Conservation (phyloP, 2,329 filamentous ascomycete genomes). For the Phialemoniopsis sp. region DNA sequence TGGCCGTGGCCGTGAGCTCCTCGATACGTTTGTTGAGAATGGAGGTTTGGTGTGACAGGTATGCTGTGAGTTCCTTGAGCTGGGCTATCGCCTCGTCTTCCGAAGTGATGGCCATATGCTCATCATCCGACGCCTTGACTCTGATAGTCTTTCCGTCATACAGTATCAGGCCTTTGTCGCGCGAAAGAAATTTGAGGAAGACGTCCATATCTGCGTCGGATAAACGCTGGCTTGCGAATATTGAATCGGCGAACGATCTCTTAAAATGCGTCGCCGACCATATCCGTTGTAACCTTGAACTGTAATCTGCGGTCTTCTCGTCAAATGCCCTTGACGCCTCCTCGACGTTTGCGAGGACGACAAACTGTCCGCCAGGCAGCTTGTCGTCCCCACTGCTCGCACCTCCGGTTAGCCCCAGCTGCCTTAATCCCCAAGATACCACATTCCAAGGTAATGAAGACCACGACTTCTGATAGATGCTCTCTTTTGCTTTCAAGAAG, state of each 20-base stretch:
- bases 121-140: slow-evolving; percentile 47
- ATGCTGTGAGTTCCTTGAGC: slow-evolving; percentile 72
- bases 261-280: slow-evolving; percentile 65
- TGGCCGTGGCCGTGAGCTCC: slow-evolving; percentile 60
- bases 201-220: slow-evolving; percentile 65
- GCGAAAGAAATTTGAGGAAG: slow-evolving; percentile 63
- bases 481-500: slow-evolving; percentile 63
- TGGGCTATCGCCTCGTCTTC: slow-evolving; percentile 82
- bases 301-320: slow-evolving; percentile 34
- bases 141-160: slow-evolving; percentile 70
- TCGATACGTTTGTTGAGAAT: slow-evolving; percentile 65
- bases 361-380: slow-evolving; percentile 58
- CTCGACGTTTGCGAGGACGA: slow-evolving; percentile 61
- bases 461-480: slow-evolving; percentile 70
- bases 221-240: slow-evolving; percentile 45
- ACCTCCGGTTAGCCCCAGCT: slow-evolving; percentile 40
- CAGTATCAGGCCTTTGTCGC: slow-evolving; percentile 57
- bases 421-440: slow-evolving; percentile 70
- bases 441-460: slow-evolving; percentile 65
- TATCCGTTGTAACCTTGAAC: slow-evolving; percentile 58
- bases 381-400: slow-evolving; percentile 35
- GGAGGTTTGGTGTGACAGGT: slow-evolving; percentile 68
- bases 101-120: slow-evolving; percentile 55
- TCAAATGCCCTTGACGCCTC: slow-evolving; percentile 51
- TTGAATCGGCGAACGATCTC: slow-evolving; percentile 47